Evolutionary conservation across 192 early-diverging fungal genomes (phyloP), one percentile per base, ranked within the genome.

Genomic region (Linnemannia schmuckeri): DNA sequence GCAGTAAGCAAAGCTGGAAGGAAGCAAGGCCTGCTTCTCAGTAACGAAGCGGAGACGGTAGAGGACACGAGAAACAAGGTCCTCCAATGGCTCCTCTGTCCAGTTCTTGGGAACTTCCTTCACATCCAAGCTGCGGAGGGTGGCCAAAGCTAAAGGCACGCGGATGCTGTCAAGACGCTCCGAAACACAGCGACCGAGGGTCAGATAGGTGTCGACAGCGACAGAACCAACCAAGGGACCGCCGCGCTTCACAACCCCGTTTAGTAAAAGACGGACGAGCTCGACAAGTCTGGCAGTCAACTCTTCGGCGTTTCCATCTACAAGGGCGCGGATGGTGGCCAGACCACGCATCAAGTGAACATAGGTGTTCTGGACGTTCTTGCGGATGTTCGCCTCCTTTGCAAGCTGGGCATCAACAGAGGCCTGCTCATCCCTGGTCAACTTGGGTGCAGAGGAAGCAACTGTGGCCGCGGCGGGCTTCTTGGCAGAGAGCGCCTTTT

Each of bases 351-450:
- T 77, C 41, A 97, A 73, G 22, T 85, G 89, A 13, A 85, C 79
- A 30, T 88, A 83, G 17, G 94, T 82, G 1, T 75, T 75, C 47
- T 93, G 90, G 7, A 97, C 96, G 13, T 90, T 84, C 68, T 77
- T 88, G 37, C 98, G 93, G n/a, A 96, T 94, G 12, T 81, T 90
- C 4, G 84, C 76, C 86, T 99, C 98, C 76, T 95, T 95, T 37
- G 89, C 92, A 3, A 93, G 80, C 88, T 97, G 96, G 18, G 89
- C 84, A 75, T 96, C 90, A 10, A 96, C 92, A 17, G 94, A 88
- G 40, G 91, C 92, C 75, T 95, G 91, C 79, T 98, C 97, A 18
- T 95, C 96, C 68, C 95, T 96, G 2, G 92, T 93, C 52, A 93
- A 82, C 84, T 94, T 95, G 77, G 84, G 92, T 37, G 83, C 52